These are phyloP conservation scores for Agrocybe pediades DNA, from an alignment of 768 basidiomycete genomes.

Conservation along the genomic window DNA sequence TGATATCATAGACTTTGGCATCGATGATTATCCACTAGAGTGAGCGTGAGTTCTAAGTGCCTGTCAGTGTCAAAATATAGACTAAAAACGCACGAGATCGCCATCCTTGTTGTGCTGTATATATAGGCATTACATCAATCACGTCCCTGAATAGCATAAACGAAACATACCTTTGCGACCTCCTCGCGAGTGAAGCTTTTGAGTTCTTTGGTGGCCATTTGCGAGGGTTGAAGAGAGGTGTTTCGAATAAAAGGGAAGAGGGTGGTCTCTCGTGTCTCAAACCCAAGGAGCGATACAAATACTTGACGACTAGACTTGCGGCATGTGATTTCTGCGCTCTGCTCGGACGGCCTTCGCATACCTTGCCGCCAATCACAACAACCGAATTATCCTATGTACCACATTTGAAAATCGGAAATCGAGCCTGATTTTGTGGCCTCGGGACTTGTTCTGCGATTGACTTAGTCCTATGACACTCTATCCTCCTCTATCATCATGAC, in stretches of 20 bases:
- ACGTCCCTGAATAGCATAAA: background rate
- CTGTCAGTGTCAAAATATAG: background rate
- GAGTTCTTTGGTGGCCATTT: conserved; percentile 36
- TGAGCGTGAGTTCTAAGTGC: background rate
- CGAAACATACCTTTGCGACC: conserved; percentile 40
- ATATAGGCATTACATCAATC: conserved; percentile 10
- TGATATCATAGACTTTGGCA: conserved; percentile 82
- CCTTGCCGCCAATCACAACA: conserved; percentile 3
- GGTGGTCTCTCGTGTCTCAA: background rate
- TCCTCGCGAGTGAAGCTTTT: conserved; percentile 41
- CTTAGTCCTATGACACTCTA: background rate
- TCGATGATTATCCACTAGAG: conserved; percentile 84
- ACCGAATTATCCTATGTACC: background rate
- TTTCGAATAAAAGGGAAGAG: background rate
- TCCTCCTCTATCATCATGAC: too few species aligned
- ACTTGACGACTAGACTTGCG: background rate
- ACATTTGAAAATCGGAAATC: background rate
- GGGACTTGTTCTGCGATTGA: background rate
- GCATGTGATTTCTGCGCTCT: conserved; percentile 3
- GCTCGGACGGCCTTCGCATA: background rate
- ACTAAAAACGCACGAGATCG: conserved; percentile 49
- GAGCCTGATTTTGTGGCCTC: background rate
- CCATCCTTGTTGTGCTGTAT: conserved; percentile 73
- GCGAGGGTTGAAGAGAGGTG: background rate
- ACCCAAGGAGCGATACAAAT: background rate